phyloP scores from a whole-genome alignment of 805 yeast species.

The Schizosaccharomyces osmophilus region DNA sequence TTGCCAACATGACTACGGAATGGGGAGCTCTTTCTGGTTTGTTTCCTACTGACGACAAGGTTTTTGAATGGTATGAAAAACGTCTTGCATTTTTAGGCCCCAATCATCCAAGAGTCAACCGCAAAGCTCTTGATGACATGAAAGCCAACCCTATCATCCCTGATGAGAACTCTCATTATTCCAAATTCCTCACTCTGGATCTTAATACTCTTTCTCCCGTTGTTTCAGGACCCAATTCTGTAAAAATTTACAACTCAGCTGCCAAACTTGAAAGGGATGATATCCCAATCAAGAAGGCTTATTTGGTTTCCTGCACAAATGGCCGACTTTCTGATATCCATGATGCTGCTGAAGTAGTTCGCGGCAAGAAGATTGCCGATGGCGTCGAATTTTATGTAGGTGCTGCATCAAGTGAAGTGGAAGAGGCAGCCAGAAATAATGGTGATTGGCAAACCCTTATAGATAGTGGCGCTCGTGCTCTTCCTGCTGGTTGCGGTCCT shows the following conservation, averaged over 20 bases:
- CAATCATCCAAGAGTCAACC: conserved; percentile 65
- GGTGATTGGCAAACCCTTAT: conserved; percentile 85
- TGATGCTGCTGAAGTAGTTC: conserved; percentile 78
- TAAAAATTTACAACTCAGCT: conserved; percentile 64
- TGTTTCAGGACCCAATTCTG: conserved; percentile 93
- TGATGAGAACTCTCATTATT: conserved; percentile 73
- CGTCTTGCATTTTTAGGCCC: conserved; percentile 24
- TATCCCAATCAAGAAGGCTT: conserved; percentile 73
- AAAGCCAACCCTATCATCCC: conserved; percentile 9
- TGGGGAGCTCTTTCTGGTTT: conserved; percentile 97
- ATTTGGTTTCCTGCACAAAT: conserved; percentile 92
- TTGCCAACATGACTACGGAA: conserved; percentile 94
- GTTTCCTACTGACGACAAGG: conserved; percentile 76
- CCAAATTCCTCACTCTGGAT: conserved; percentile 67
- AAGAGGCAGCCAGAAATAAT: conserved; percentile 63
- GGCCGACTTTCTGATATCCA: conserved; percentile 76
- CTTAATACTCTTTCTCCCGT: conserved; percentile 60
- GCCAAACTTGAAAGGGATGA: conserved; percentile 47
- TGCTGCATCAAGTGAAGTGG: conserved; percentile 86
- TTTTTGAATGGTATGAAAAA: conserved; percentile 53
- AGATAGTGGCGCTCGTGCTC: conserved; percentile 80
- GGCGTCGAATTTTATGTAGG: conserved; percentile 92
- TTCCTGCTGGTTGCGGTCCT: conserved; percentile 98
- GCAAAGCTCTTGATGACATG: conserved; percentile 21
- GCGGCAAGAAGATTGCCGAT: conserved; percentile 58